Conservation (phyloP, 352 stramenopile genomes). For the Pythium aristosporum region DNA sequence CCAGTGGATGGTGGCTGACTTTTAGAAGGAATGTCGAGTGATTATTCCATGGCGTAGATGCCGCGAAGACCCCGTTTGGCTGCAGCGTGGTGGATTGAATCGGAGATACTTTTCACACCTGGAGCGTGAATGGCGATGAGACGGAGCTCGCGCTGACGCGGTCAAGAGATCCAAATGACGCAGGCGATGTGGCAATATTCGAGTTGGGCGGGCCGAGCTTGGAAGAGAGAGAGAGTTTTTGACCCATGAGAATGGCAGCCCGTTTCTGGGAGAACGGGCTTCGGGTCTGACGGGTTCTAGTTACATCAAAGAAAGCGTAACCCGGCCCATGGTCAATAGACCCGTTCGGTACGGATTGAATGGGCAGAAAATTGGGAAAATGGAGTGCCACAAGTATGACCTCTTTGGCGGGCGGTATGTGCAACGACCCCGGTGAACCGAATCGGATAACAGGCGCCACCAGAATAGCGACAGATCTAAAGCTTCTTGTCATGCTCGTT, state of each 20-base stretch:
- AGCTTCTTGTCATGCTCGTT: background rate
- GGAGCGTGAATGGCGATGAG: too few species aligned
- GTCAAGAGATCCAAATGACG: constrained; percentile 3
- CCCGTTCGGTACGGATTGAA: background rate
- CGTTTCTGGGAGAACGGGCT: background rate
- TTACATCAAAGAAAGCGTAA: background rate
- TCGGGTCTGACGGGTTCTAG: background rate
- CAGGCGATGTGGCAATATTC: constrained; percentile 4
- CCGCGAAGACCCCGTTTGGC: too few species aligned
- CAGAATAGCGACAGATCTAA: background rate
- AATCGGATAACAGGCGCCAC: background rate
- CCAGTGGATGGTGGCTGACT: too few species aligned
- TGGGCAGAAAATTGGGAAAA: constrained; percentile 28
- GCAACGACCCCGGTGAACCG: background rate
- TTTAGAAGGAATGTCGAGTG: too few species aligned
- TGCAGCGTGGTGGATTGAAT: too few species aligned
- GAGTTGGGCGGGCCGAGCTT: background rate
- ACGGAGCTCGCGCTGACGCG: constrained; percentile 1
- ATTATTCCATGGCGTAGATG: too few species aligned
- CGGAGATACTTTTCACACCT: too few species aligned
- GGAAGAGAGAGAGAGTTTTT: background rate
- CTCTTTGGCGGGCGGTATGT: constrained; percentile 63
- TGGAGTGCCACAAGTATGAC: constrained; percentile 64
- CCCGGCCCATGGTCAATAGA: background rate
- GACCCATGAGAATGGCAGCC: background rate